Conservation (phyloP, 2,329 filamentous ascomycete species). For the Colletotrichum siamense region DNA sequence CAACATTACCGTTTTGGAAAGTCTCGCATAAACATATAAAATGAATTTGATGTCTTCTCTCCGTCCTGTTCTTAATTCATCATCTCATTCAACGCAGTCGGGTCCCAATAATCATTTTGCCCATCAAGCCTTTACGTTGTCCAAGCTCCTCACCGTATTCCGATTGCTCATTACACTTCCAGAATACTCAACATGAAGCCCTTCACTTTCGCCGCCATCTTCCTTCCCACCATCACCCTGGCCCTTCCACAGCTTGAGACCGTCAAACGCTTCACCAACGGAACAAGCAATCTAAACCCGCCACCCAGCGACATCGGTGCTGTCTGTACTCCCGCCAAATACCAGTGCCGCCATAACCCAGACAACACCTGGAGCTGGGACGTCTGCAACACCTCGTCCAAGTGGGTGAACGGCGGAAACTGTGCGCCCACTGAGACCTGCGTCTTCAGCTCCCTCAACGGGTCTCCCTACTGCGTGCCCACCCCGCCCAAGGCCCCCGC, state of each 20-base stretch:
- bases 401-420: background rate
- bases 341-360: background rate
- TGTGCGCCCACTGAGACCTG: slow-evolving; percentile 7
- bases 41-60: no score
- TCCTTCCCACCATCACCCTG: background rate
- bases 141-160: background rate
- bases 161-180: background rate
- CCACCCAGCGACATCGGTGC: background rate
- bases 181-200: background rate
- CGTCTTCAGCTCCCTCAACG: slow-evolving; percentile 18
- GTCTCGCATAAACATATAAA: no score
- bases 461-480: slow-evolving; percentile 10
- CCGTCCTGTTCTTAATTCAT: no score
- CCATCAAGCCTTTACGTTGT: background rate
- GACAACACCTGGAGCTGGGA: background rate
- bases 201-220: background rate
- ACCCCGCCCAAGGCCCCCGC: background rate
- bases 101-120: no score
- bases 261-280: background rate
- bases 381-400: background rate
- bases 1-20: no score
- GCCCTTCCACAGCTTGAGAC: background rate
- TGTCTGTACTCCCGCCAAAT: background rate
- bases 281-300: background rate
- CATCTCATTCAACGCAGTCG: no score